Evolutionary conservation across 108 stramenopile genomes (phyloP), one percentile per base, ranked within the genome.

Genomic region (Nannochloropsis oceanica): DNA sequence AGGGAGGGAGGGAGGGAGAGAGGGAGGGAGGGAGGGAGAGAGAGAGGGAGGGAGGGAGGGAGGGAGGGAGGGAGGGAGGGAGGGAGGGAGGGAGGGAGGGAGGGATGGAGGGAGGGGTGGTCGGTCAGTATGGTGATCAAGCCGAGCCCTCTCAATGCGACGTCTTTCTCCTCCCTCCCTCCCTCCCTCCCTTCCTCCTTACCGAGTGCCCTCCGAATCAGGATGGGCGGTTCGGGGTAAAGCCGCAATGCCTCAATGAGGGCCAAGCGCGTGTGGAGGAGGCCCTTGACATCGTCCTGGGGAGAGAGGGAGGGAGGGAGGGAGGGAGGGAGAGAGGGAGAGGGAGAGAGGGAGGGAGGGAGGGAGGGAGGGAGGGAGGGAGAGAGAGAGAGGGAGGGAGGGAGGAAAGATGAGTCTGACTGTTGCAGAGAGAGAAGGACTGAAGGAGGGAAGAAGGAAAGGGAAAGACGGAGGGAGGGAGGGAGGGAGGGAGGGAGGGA

Each of bases 161-260:
- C 18, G n/a, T 73, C 1, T 50, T 50, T 13, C 14, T n/a, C 59
- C 59, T 73, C 59, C 59, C 59, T 73, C 59, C 59, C 59, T 73
- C n/a, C 59, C 59, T 73, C 59, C 59, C 7, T 73, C 59, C 59
- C 59, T 73, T 8, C 1, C 59, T 73, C 59, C 59, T 2, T 34
- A 34, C 34, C 34, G 79, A 96, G 91, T 82, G 95, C 96, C 25
- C 97, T 90, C 43, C 97, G 94, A 87, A 97, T 97, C 82, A 97
- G 88, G 13, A 97, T 87, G 7, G 97, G 97, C 12, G 97, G 97
- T 86, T 97, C 95, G 22, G 97, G 95, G 86, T 93, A 93, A 91
- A 96, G 88, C 14, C 96, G 92, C 73, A 96, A 86, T 8, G 95
- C 94, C 83, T 96, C 96, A 20, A 95, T 93, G 59, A 96, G 89